Evolutionary conservation across 2,329 filamentous ascomycete species (phyloP), one percentile per base, ranked within the genome.

Genomic region (Fusarium sp.): DNA sequence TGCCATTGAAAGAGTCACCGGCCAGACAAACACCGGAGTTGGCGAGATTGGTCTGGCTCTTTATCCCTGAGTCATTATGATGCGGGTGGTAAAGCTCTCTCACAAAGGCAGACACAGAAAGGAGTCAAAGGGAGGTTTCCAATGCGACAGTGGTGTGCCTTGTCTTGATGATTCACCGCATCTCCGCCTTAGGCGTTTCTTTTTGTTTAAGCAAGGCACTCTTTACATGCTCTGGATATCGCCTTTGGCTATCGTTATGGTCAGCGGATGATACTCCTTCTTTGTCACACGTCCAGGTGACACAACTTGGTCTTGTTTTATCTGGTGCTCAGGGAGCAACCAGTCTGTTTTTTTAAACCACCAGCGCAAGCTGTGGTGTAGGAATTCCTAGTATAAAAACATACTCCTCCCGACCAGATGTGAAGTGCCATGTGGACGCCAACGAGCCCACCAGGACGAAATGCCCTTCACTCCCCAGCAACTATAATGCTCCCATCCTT

Each of bases 1-100:
- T 56, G 38, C 20, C 11, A 60, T 18, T 61, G n/a, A 37, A 31
- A 47, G 72, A 74, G 72, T 74, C 72, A 74, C 31, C 72, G 69
- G 71, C 24, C 40, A 74, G 62, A 61, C 11, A 37, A 45, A 58
- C 22, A 40, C 50, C 40, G 31, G 37, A 47, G 34, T 27, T 63
- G 24, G 56, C 52, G 61, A 40, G 45, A 40, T 42, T 40, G 13
- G 20, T 20, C 22, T 69, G 71, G 70, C 37, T 71, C 64, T 62
- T 58, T 18, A 11, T 47, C 29, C 59, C 59, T 62, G 68, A 34
- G 52, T 72, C 71, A 74, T 62, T 14, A 35, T 50, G 50, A 45
- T 63, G 18, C 24, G 35, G 27, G n/a, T 37, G 45, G 27, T 31
- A 29, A 29, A 52, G 47, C 45, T 24, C 6, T 50, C 18, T 50